Conservation (phyloP, 169 alveolate species). For the Eimeria necatrix region DNA sequence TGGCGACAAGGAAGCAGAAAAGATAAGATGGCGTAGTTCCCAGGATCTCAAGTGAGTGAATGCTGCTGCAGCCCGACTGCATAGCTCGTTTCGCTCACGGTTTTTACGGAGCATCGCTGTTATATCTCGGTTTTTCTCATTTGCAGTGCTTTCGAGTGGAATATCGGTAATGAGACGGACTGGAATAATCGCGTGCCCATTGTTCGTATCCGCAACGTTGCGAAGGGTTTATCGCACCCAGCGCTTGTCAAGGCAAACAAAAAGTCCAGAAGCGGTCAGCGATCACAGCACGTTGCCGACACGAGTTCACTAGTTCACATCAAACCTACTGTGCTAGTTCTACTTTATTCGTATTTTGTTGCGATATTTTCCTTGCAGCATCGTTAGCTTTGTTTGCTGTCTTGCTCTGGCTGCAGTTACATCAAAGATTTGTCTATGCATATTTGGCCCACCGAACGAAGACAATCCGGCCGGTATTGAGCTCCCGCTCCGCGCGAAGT, state of each 20-base stretch:
- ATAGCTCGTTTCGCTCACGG: not conserved
- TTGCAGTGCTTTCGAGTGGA: slow-evolving; percentile 92
- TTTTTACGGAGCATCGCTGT: not conserved
- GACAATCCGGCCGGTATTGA: slow-evolving; percentile 95
- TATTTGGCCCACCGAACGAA: slow-evolving; percentile 94
- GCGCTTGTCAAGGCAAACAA: slow-evolving; percentile 90
- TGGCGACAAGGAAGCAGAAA: slow-evolving; percentile 80
- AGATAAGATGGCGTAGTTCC: slow-evolving; percentile 81
- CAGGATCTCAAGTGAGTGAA: slow-evolving; percentile 82
- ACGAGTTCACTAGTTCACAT: not conserved
- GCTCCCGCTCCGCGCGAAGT: slow-evolving; percentile 91
- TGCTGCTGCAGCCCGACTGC: not conserved
- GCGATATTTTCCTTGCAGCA: not conserved
- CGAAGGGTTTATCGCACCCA: slow-evolving; percentile 93
- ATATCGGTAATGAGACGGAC: slow-evolving; percentile 90
- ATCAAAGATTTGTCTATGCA: slow-evolving; percentile 88
- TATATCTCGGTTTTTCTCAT: not conserved
- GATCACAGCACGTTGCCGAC: not conserved
- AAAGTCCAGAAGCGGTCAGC: slow-evolving; percentile 89
- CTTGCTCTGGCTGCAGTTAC: slow-evolving; percentile 83
- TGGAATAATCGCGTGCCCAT: slow-evolving; percentile 90
- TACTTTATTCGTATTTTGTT: not conserved
- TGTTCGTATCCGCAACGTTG: slow-evolving; percentile 92
- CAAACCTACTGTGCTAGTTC: not conserved
- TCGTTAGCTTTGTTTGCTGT: too few species aligned